Conservation (phyloP, 129 eudicot genomes). For the Saussurea involucrata region DNA sequence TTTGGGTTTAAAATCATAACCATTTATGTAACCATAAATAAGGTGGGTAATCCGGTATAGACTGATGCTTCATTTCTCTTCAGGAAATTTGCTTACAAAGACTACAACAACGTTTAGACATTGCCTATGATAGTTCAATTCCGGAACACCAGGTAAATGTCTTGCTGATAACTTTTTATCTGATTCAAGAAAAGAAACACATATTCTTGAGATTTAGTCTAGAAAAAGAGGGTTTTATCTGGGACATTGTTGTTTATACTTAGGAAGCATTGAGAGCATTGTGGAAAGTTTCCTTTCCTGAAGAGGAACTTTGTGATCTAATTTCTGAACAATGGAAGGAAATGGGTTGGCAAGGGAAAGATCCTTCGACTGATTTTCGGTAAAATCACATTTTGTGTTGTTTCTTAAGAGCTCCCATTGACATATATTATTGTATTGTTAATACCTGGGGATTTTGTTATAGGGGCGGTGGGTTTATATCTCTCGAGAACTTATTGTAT, state of each 20-base stretch:
- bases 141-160: slow-evolving; percentile 72
- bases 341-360: slow-evolving; percentile 99
- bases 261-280: slow-evolving; percentile 78
- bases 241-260: slow-evolving; percentile 25
- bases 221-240: slow-evolving; percentile 1
- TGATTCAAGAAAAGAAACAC: not conserved
- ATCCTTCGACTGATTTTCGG: slow-evolving; percentile 99
- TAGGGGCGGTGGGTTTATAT: slow-evolving; percentile 99
- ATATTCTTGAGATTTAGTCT: not conserved
- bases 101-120: slow-evolving; percentile 79
- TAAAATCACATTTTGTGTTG: slow-evolving; percentile 16
- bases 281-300: slow-evolving; percentile 94
- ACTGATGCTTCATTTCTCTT: slow-evolving; percentile 4
- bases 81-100: slow-evolving; percentile 84
- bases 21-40: not conserved
- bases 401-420: not conserved
- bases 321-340: slow-evolving; percentile 99
- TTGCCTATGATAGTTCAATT: slow-evolving; percentile 75
- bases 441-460: slow-evolving; percentile 9
- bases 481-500: slow-evolving; percentile 84
- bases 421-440: not conserved
- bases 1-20: not conserved
- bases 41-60: not conserved
- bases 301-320: slow-evolving; percentile 66
- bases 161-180: not conserved